phyloP scores from a whole-genome alignment of 179 eudicot species.

The Drosera spatulata region DNA sequence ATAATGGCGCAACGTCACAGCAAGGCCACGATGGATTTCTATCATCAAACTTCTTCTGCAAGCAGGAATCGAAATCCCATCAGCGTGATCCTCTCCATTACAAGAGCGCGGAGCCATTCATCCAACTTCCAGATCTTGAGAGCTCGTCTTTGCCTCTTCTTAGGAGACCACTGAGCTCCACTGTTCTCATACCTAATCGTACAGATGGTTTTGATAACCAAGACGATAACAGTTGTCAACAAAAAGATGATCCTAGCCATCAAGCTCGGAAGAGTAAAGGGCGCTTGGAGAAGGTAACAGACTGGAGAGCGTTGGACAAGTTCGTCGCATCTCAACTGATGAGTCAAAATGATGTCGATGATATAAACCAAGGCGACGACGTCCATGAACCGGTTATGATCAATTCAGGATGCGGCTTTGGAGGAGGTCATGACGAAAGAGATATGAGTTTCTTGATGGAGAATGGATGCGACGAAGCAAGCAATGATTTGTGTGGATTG shows the following conservation, averaged over 20 bases:
- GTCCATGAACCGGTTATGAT: too few species aligned
- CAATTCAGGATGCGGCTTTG: too few species aligned
- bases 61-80: too few species aligned
- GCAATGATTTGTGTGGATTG: too few species aligned
- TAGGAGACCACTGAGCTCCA: conserved; percentile 19
- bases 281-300: conserved; percentile 32
- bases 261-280: background rate
- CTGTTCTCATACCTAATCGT: conserved; percentile 17
- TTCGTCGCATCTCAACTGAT: conserved; percentile 81
- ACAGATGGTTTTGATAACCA: conserved; percentile 2
- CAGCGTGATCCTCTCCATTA: too few species aligned
- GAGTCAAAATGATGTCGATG: conserved; percentile 42
- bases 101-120: background rate
- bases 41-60: too few species aligned
- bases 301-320: conserved; percentile 87
- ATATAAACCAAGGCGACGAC: too few species aligned
- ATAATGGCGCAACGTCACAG: conserved; percentile 1
- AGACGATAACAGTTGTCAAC: background rate
- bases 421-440: too few species aligned
- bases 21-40: background rate
- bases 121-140: conserved; percentile 64
- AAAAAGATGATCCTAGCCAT: background rate
- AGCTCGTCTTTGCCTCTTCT: conserved; percentile 21
- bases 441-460: too few species aligned
- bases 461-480: too few species aligned